Evolutionary conservation across 148 eudicot genomes (phyloP).

Genomic region (Talinum fruticosum): DNA sequence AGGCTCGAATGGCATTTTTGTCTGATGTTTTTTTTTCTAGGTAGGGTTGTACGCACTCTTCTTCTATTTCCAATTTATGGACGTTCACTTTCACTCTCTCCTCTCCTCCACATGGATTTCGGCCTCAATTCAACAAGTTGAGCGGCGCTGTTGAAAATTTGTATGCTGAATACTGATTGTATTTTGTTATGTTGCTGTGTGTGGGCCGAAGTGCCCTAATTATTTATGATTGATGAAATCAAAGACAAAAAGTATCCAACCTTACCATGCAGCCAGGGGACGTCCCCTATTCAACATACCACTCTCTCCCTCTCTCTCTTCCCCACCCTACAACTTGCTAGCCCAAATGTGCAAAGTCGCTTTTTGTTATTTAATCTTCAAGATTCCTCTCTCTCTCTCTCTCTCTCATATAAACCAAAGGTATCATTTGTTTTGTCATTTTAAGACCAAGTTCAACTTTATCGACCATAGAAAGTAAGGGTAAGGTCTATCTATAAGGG

Average conservation of each 20-base stretch:
- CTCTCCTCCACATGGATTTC: not conserved
- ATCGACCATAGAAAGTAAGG: not conserved
- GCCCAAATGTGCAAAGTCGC: not conserved
- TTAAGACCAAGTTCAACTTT: not conserved
- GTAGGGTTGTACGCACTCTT: constrained; percentile 5
- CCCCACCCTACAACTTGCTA: not conserved
- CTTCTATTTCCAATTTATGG: not conserved
- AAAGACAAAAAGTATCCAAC: not conserved
- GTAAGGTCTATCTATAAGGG: too few relatives aligned
- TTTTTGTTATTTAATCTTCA: not conserved
- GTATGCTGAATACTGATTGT: not conserved
- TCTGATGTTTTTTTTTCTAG: not conserved
- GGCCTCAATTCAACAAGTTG: not conserved
- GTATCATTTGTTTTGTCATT: not conserved
- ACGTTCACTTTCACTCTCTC: not conserved
- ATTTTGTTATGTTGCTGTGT: not conserved
- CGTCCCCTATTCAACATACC: not conserved
- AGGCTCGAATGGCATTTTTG: constrained; percentile 11
- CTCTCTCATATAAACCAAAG: not conserved
- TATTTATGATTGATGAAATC: not conserved
- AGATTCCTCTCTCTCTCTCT: not conserved
- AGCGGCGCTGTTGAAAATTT: not conserved
- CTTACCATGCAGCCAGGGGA: not conserved
- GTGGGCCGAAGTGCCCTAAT: not conserved
- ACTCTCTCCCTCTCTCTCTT: not conserved